Evolutionary conservation across 768 basidiomycete species (phyloP).

Genomic region (Psilocybe cyanescens): DNA sequence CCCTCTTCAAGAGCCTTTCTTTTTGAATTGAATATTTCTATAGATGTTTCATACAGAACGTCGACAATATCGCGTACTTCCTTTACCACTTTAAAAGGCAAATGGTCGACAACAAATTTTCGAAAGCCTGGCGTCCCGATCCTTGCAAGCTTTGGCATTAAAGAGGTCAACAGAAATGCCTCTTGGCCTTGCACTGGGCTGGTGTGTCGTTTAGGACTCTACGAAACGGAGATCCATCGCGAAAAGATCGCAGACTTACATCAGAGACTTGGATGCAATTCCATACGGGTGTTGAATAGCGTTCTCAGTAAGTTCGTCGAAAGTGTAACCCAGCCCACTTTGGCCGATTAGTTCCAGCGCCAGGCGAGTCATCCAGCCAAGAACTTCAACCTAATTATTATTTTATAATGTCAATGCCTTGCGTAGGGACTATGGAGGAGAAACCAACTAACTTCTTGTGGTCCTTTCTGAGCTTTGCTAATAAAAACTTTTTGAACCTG

Average conservation of each 20-base stretch:
- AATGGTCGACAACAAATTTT: conserved; percentile 34
- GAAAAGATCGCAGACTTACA: conserved; percentile 25
- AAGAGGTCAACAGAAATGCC: conserved; percentile 13
- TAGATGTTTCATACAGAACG: conserved; percentile 36
- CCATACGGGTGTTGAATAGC: conserved; percentile 33
- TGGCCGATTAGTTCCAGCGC: conserved; percentile 56
- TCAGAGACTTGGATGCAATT: conserved; percentile 30
- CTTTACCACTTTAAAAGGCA: conserved; percentile 35
- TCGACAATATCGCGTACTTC: conserved; percentile 35
- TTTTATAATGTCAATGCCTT: background rate
- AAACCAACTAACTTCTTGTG: conserved; percentile 28
- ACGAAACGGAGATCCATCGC: background rate
- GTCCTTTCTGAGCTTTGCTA: conserved; percentile 29
- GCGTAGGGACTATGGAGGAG: background rate
- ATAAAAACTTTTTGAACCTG: conserved; percentile 33
- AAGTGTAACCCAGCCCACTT: conserved; percentile 48
- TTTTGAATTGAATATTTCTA: conserved; percentile 40
- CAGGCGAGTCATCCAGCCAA: conserved; percentile 42
- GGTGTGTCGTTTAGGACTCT: background rate
- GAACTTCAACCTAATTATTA: conserved; percentile 35
- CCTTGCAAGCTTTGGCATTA: conserved; percentile 21
- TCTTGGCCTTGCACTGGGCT: conserved; percentile 20
- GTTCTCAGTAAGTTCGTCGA: conserved; percentile 41
- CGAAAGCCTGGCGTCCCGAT: conserved; percentile 34
- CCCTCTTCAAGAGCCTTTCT: conserved; percentile 36